These are phyloP conservation scores for Aspergillus egyptiacus DNA, from an alignment of 495 filamentous ascomycete genomes.

Conservation along the genomic window DNA sequence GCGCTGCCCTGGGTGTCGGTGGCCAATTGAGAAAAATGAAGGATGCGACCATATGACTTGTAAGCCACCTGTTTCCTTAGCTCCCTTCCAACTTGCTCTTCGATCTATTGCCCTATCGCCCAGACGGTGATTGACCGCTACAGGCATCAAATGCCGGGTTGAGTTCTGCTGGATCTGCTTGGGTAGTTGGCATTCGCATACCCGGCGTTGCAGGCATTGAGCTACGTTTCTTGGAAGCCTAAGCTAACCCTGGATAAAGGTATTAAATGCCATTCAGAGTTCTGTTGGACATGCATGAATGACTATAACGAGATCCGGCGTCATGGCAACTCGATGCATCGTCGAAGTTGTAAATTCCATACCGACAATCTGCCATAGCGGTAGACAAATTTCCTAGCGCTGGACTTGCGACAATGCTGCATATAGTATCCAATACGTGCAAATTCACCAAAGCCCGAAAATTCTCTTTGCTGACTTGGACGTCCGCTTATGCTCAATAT, in stretches of 20 bases:
- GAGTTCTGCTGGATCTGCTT: constrained; percentile 12
- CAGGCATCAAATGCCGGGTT: constrained; percentile 10
- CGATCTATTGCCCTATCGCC: background rate
- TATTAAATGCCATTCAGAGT: constrained; percentile 12
- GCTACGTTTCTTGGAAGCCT: background rate
- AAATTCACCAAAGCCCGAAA: background rate
- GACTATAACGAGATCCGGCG: constrained; percentile 11
- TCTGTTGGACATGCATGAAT: constrained; percentile 10
- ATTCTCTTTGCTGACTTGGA: background rate
- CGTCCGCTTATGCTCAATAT: background rate
- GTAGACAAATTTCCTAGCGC: no score
- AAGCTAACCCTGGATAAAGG: constrained; percentile 7
- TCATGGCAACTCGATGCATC: constrained; percentile 11
- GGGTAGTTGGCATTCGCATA: constrained; percentile 4
- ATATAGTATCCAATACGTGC: background rate
- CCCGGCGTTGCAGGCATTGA: constrained; percentile 3
- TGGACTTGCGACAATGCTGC: no score
- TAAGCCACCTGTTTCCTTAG: background rate
- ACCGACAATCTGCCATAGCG: constrained; percentile 10
- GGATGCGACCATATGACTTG: constrained; percentile 16
- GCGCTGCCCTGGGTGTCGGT: constrained; percentile 9
- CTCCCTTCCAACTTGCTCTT: background rate
- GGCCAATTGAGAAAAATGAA: constrained; percentile 15
- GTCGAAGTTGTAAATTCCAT: constrained; percentile 10
- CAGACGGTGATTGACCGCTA: constrained; percentile 5